Base-by-base conservation (phyloP, 257 asterid genomes). In the Solanum paucissectum region DNA sequence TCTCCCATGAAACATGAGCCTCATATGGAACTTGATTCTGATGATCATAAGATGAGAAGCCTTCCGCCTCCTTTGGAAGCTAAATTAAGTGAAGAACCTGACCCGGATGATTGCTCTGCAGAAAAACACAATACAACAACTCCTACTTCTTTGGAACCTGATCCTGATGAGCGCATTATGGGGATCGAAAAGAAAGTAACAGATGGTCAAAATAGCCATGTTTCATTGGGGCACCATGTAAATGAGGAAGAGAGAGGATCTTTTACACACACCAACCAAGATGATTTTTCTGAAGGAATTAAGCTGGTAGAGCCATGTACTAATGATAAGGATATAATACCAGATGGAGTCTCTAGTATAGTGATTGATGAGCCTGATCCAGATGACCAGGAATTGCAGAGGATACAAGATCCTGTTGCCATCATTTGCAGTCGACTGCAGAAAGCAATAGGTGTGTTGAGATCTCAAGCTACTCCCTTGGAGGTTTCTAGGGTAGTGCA, bases 371-470 rank as follows among this genome's bases (percentile, higher is more conserved):
- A 91, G 83, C 95, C 96, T 60, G 93, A 91, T 89, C 91, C 93
- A 74, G 93, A 95, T 88, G 95, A 95, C 89, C 88, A 89, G 44
- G 98, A 94, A 91, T 89, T 95, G 89, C 93, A 88, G 93, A 91
- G 93, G 86, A 97, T 97, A 86, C 98, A 93, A 91, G 99, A 95
- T 86, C 95, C 99, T 42, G 98, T 95, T 86, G 85, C 94, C n/a
- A 27, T 88, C 62, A 29, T 96, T 87, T 94, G 92, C 79, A 90
- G 89, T 82, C 96, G 98, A 87, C 86, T 97, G 91, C 98, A 92
- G 89, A 95, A 89, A 88, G 94, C 96, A 36, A 86, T 94, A 55
- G 94, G 90, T 89, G 90, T 90, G 27, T 94, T 97, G 85, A 95
- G 91, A 92, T 73, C 89, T 60, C 98, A 95, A 94, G 93, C 89